Evolutionary conservation across 495 filamentous ascomycete genomes (phyloP), one percentile per base, ranked within the genome.

Genomic region (Aspergillus coremiiformis): DNA sequence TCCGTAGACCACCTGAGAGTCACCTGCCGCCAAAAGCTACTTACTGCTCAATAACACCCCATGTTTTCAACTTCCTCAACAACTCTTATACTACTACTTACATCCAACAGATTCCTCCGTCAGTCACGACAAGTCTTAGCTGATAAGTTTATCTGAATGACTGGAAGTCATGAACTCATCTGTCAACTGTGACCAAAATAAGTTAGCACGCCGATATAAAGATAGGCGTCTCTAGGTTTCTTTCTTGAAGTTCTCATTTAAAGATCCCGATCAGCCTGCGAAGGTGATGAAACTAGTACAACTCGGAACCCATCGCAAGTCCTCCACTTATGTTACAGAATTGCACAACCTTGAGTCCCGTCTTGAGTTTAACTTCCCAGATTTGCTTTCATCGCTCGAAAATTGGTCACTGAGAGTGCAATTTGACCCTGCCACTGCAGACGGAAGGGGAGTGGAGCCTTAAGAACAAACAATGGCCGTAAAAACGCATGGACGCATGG

Each of bases 391-490:
- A 41, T 41, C 37, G 37, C 11, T 3, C 19, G 37, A 17, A 41
- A 41, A 41, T 41, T 21, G 6, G 37, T 41, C 37, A 41, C 19
- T 41, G 17, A 21, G 17, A 21, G 21, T 5, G 37, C 37, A 17
- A 41, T 41, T 17, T 21, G 37, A 21, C 4, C 17, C 4, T 32
- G 49, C 44, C 44, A 52, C 45, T 52, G n/a, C 29, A 32, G 41
- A n/a, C n/a, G n/a, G n/a, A n/a, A 39, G 44, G 22, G 49, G 14
- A 29, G 45, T 53, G 50, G 46, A 52, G 48, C 29, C 43, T 52
- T 39, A 56, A 46, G 50, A 54, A 55, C 50, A 47, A 55, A 51
- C n/a, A n/a, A n/a, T n/a, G 49, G 51, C 44, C 37, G 14, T 45
- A 49, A 46, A 42, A 19, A 22, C 15, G 35, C 37, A 41, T 41